Base-by-base conservation (phyloP, 2,329 filamentous ascomycete species). In the Xylariaceae sp. region DNA sequence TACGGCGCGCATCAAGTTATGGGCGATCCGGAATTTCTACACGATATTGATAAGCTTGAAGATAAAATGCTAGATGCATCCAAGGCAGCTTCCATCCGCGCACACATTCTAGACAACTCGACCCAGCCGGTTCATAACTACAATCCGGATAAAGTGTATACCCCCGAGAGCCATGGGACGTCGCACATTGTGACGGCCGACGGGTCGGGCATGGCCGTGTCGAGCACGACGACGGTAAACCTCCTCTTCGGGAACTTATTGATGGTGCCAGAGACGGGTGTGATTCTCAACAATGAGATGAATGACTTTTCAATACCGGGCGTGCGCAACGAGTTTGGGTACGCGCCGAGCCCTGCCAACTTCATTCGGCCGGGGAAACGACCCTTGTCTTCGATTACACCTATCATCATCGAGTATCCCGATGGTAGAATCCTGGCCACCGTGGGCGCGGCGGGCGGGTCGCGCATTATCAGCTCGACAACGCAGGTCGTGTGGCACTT, bases 261-360 rank as follows among this genome's bases (percentile, higher is more conserved):
- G 59, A 84, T 96, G 73, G 88, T 93, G 1, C 90, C 91, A 0
- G 81, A 87, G 62, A 92, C 91, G 0, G 92, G 92, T 15, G 81
- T 96, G 53, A 90, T 95, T 50, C 83, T 95, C 21, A 87, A 86
- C 71, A 78, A 85, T 70, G 81, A 87, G 71, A 84, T 84, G 79
- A 81, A 86, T 76, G 91, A 96, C 75, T 97, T 97, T 76, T 91
- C 87, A 42, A 92, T 96, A 64, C 92, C 93, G 0, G 84, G 84
- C 47, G 75, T 81, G 1, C 80, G 79, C 53, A 96, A 96, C 69
- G 84, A 86, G 21, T 97, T 97, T 69, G 92, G 91, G 46, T 96
- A 91, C 74, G 82, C 87, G 37, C 92, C 93, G 1, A 87, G 84
- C 0, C 83, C 85, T 3, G 81, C 86, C 37, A 97, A 97, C 78